A percentile compares a stretch with the other conserved stretches of the same genome.
These are phyloP conservation scores for Poronia punctata DNA, from an alignment of 495 filamentous ascomycete genomes.

Conservation along the genomic window DNA sequence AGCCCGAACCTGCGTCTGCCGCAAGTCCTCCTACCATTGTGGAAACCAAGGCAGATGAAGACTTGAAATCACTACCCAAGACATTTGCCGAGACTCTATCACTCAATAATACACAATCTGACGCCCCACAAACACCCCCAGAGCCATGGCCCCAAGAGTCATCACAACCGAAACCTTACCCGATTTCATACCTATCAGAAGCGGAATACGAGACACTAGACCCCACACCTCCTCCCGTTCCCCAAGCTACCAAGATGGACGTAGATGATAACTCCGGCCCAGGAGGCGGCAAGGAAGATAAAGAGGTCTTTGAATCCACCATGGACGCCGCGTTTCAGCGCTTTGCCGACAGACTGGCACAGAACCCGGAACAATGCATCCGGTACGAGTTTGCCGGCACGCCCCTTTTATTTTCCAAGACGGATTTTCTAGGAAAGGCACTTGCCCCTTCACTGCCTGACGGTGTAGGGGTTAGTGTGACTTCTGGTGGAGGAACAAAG, in stretches of 20 bases:
- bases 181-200: slow-evolving; percentile 68
- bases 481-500: slow-evolving; percentile 19
- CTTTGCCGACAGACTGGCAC: slow-evolving; percentile 77
- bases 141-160: slow-evolving; percentile 70
- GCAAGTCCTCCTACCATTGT: slow-evolving; percentile 22
- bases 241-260: slow-evolving; percentile 50
- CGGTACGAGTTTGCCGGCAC: slow-evolving; percentile 81
- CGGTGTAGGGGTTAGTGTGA: slow-evolving; percentile 6
- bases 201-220: slow-evolving; percentile 88
- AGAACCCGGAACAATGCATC: slow-evolving; percentile 92
- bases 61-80: slow-evolving; percentile 46
- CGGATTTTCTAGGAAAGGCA: slow-evolving; percentile 63
- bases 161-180: slow-evolving; percentile 62
- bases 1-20: slow-evolving; percentile 17
- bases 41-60: slow-evolving; percentile 20
- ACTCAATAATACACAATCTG: slow-evolving; percentile 36
- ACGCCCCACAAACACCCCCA: slow-evolving; percentile 33
- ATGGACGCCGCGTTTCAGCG: slow-evolving; percentile 87
- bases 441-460: slow-evolving; percentile 30
- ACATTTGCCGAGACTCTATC: slow-evolving; percentile 60
- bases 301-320: slow-evolving; percentile 73
- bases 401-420: slow-evolving; percentile 75
- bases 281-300: slow-evolving; percentile 56
- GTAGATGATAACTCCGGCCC: slow-evolving; percentile 39
- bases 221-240: slow-evolving; percentile 32